Evolutionary conservation across 371 early-diverging fungal genomes (phyloP), one percentile per base, ranked within the genome.

Genomic region (Mucor plumbeus): DNA sequence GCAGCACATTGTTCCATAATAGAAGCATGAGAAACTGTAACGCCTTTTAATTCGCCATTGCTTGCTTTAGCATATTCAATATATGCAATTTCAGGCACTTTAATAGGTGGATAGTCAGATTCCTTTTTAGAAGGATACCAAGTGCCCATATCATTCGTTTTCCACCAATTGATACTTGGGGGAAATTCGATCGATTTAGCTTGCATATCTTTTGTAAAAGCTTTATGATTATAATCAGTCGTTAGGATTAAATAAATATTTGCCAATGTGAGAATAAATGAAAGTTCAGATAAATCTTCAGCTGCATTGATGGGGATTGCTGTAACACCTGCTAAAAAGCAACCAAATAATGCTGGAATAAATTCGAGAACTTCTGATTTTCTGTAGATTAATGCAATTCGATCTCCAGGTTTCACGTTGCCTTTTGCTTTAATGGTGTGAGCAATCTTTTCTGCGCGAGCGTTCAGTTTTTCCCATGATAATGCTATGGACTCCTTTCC

Each of bases 21-120:
- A 6, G 91, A 89, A 14, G 87, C 80, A 70, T 95, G 95, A 38
- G 90, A 88, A 35, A 95, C 78, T 13, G 87, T 87, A 6, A 94
- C 92, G 47, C 94, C 96, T 74, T 94, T 94, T 7, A 94, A 81
- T 74, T 92, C 92, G 40, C 95, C 94, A 71, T 87, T 89, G 10
- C 88, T 86, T 62, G 91, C 90, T 64, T 94, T 95, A 60, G 89
- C 88, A 67, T 90, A 95, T 74, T 94, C 95, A 41, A 95, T 86
- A 67, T 94, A 94, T 5, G 96, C 96, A n/a, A 91, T 71, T 35
- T 94, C 94, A 7, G 82, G 76, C 5, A 71, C 62, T 9, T 63
- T 66, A 57, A 79, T 76, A 1, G 83, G 76, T 0, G 84, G 81
- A 41, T 87, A 82, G 5, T 65, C 71, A 50, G 72, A 61, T 0